A percentile compares a stretch with the other conserved stretches of the same genome.
Evolutionary conservation across 2,329 filamentous ascomycete genomes (phyloP).

Genomic region (Aspergillus candidus): DNA sequence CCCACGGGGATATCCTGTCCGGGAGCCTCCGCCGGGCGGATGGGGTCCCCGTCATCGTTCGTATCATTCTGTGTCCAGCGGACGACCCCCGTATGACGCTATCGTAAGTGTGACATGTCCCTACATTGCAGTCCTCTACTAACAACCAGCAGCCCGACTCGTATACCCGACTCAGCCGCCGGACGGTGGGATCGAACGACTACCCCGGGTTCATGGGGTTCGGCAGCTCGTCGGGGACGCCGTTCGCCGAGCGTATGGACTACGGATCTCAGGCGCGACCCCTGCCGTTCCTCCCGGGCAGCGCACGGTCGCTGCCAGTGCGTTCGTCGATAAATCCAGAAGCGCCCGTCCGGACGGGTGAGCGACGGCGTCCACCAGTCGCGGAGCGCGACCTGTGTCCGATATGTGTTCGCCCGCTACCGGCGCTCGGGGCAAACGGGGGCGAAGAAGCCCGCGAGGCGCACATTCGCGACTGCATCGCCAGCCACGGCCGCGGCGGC

Average conservation of each 20-base stretch:
- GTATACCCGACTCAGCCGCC: conserved; percentile 16
- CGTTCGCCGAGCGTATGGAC: conserved; percentile 12
- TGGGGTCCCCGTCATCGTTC: conserved; percentile 16
- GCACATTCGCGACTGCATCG: conserved; percentile 43
- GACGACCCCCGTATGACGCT: conserved; percentile 5
- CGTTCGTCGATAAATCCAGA: conserved; percentile 4
- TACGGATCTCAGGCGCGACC: conserved; percentile 12
- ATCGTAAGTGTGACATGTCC: conserved; percentile 9
- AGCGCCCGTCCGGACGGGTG: conserved; percentile 1
- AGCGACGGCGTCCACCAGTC: conserved; percentile 18
- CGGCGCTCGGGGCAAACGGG: conserved; percentile 31
- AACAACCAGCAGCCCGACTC: conserved; percentile 8
- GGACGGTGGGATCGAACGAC: conserved; percentile 23
- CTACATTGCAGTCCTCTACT: not conserved
- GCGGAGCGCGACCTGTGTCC: conserved; percentile 44
- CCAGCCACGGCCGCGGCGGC: conserved; percentile 24
- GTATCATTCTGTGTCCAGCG: conserved; percentile 21
- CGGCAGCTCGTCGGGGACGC: conserved; percentile 10
- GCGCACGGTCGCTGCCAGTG: conserved; percentile 1
- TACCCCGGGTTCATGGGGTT: conserved; percentile 14
- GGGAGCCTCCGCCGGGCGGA: conserved; percentile 6
- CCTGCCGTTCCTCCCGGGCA: conserved; percentile 3
- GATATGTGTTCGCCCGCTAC: conserved; percentile 38
- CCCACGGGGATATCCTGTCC: conserved; percentile 34
- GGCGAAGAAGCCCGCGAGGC: conserved; percentile 39